A percentile compares a stretch with the other conserved stretches of the same genome.
phyloP scores from a whole-genome alignment of 257 asterid genomes.

The Petunia axillaris region DNA sequence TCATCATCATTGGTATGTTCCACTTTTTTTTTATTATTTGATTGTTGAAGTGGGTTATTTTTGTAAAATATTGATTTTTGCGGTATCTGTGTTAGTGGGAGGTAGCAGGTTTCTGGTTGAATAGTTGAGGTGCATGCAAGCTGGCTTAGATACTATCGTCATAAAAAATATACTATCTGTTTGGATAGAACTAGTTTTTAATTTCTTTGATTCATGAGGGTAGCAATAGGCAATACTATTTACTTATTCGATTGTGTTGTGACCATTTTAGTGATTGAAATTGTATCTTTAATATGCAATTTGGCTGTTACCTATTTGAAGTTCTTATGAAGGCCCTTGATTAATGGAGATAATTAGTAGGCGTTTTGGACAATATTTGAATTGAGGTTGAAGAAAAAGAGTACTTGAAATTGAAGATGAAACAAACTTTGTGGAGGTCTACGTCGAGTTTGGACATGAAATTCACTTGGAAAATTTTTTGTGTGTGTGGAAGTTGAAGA shows the following conservation, averaged over 20 bases:
- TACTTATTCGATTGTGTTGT: not conserved
- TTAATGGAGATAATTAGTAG: not conserved
- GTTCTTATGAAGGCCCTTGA: no score
- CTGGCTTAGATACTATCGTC: no score
- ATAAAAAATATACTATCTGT: not conserved
- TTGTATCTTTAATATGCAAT: no score
- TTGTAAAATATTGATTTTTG: no score
- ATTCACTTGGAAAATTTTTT: not conserved
- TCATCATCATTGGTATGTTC: constrained; percentile 85
- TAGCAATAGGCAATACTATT: not conserved
- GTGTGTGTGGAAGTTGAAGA: not conserved
- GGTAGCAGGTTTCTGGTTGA: no score
- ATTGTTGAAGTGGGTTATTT: not conserved
- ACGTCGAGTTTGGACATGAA: not conserved
- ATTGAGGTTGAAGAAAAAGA: not conserved
- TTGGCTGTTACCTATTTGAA: no score
- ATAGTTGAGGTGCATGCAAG: no score
- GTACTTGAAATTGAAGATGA: not conserved
- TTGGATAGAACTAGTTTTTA: not conserved
- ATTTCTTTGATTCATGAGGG: not conserved
- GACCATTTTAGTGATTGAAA: not conserved
- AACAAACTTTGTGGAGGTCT: not conserved
- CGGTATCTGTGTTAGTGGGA: no score
- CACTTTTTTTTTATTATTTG: not conserved
- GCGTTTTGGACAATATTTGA: not conserved